Evolutionary conservation across 2,329 filamentous ascomycete species (phyloP).

Genomic region (Aspergillus sp.): DNA sequence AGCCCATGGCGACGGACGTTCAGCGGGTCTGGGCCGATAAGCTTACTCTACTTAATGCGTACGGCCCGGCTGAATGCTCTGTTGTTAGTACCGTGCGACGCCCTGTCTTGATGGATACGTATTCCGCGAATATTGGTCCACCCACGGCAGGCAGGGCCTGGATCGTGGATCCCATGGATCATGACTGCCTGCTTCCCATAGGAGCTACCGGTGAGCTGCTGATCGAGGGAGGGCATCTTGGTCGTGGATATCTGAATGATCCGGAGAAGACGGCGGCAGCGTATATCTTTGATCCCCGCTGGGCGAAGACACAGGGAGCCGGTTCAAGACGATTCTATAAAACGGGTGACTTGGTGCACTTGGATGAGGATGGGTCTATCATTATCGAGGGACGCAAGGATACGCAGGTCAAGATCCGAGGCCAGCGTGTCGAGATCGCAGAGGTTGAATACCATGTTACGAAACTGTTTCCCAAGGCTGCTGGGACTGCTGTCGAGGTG

Average conservation of each 20-base stretch:
- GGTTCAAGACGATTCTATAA: background rate
- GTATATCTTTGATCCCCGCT: background rate
- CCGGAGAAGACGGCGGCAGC: background rate
- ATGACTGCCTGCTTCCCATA: background rate
- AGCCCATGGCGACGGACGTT: background rate
- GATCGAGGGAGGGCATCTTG: background rate
- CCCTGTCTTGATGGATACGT: too few relatives aligned
- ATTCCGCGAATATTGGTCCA: background rate
- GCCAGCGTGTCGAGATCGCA: background rate
- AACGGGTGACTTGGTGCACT: slow-evolving; percentile 1
- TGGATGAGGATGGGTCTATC: background rate
- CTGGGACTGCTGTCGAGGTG: background rate
- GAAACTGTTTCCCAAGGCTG: background rate
- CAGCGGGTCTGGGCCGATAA: background rate
- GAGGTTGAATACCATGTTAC: background rate
- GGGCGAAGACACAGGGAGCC: background rate
- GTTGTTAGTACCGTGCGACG: background rate
- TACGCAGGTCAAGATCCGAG: background rate
- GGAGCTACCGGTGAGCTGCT: background rate
- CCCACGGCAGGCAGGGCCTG: background rate
- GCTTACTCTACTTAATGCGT: background rate
- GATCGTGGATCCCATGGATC: background rate
- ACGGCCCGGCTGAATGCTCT: background rate
- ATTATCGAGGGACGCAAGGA: slow-evolving; percentile 5
- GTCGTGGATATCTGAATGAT: background rate